Conservation (phyloP, 495 filamentous ascomycete species). For the Penicillium argentinense region DNA sequence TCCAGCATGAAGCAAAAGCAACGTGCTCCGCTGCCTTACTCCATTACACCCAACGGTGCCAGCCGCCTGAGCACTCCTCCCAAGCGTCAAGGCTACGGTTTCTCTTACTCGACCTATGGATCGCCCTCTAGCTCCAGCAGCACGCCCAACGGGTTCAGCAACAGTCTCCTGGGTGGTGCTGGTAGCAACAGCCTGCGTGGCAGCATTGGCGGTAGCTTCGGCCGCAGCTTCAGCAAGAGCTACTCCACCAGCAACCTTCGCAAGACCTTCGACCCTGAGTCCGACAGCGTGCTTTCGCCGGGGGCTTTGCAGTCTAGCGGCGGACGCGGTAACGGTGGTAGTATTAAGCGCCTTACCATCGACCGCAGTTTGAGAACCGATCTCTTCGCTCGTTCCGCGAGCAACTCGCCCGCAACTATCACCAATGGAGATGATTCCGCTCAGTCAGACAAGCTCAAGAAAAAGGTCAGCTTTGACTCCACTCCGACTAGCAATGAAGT, state of each 20-base stretch:
- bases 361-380: constrained; percentile 79
- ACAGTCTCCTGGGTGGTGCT: constrained; percentile 57
- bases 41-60: constrained; percentile 77
- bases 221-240: constrained; percentile 60
- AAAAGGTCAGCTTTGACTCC: constrained; percentile 88
- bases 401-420: constrained; percentile 46
- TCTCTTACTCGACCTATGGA: constrained; percentile 85
- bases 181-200: constrained; percentile 46
- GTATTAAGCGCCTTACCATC: constrained; percentile 86
- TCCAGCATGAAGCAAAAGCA: constrained; percentile 70
- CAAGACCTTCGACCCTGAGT: constrained; percentile 59
- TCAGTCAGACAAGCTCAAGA: constrained; percentile 57
- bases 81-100: constrained; percentile 75
- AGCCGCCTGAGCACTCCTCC: constrained; percentile 79
- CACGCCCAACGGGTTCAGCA: constrained; percentile 65
- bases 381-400: constrained; percentile 56
- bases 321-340: constrained; percentile 61
- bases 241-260: constrained; percentile 68
- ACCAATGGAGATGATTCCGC: constrained; percentile 49
- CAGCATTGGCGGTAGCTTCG: constrained; percentile 54
- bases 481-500: constrained; percentile 48
- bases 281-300: constrained; percentile 82
- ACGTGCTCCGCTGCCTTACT: constrained; percentile 79
- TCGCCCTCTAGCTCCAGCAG: constrained; percentile 72
- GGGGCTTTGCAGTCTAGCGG: constrained; percentile 77